phyloP scores from a whole-genome alignment of 192 early-diverging fungal genomes.

The Podila horticola region DNA sequence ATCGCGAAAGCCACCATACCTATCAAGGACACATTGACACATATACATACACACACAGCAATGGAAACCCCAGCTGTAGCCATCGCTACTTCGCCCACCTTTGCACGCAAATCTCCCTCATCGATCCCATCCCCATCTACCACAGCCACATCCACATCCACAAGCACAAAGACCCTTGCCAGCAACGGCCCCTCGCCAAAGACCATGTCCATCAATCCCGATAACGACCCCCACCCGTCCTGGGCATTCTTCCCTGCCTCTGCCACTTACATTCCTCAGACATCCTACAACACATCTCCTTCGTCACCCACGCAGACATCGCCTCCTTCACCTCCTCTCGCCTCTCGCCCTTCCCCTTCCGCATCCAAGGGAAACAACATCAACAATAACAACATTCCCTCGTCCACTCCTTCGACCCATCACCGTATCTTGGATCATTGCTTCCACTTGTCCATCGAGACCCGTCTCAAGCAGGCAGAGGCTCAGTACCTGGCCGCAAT shows the following conservation, averaged over 20 bases:
- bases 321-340: conserved; percentile 1
- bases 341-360: not conserved
- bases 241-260: conserved; percentile 49
- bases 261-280: conserved; percentile 36
- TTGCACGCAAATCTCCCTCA: not conserved
- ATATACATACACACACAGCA: conserved; percentile 2
- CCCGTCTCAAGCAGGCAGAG: conserved; percentile 61
- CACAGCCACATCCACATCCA: not conserved
- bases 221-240: conserved; percentile 41
- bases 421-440: conserved; percentile 66
- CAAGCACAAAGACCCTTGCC: not conserved
- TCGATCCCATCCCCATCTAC: not conserved
- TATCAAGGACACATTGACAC: not conserved
- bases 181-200: not conserved
- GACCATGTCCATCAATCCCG: conserved; percentile 4
- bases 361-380: not conserved
- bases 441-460: conserved; percentile 63
- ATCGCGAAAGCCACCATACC: not conserved
- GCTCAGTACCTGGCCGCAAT: conserved; percentile 41
- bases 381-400: conserved; percentile 16
- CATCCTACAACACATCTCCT: not conserved
- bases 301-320: not conserved
- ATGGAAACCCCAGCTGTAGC: not conserved
- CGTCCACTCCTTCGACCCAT: conserved; percentile 55
- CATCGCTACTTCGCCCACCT: not conserved